Evolutionary conservation across 495 filamentous ascomycete species (phyloP).

Genomic region (Neurospora discreta): DNA sequence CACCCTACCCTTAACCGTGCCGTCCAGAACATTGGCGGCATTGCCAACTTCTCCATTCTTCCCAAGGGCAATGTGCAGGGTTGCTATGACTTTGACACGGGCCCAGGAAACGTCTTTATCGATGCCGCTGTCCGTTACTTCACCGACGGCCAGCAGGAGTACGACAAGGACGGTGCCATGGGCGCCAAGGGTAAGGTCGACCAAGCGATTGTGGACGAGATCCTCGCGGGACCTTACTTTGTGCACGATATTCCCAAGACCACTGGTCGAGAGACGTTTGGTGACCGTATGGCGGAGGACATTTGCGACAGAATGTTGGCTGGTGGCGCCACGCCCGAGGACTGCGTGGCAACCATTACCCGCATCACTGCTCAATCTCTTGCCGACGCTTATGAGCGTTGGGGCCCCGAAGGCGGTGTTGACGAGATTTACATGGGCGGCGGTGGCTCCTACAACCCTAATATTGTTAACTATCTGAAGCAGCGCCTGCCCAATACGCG

Average conservation of each 20-base stretch:
- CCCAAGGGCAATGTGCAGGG: neutral
- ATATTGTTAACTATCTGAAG: neutral
- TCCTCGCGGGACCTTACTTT: neutral
- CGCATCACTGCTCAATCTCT: neutral
- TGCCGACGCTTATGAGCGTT: neutral
- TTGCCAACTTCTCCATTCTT: neutral
- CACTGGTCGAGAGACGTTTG: neutral
- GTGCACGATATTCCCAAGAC: neutral
- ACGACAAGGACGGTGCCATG: neutral
- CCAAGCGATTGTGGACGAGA: neutral
- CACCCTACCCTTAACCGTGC: neutral
- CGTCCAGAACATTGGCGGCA: neutral
- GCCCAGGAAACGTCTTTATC: neutral
- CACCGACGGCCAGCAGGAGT: neutral
- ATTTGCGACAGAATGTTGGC: neutral
- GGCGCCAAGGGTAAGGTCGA: neutral
- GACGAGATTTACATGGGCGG: neutral
- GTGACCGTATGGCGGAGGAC: neutral
- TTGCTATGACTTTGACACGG: neutral
- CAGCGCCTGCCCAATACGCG: neutral
- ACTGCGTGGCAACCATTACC: neutral
- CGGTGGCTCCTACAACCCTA: neutral
- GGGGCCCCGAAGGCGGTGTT: neutral
- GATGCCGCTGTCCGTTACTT: neutral
- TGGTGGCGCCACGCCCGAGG: neutral